Base-by-base conservation (phyloP, 805 yeast species). In the Candida orba region DNA sequence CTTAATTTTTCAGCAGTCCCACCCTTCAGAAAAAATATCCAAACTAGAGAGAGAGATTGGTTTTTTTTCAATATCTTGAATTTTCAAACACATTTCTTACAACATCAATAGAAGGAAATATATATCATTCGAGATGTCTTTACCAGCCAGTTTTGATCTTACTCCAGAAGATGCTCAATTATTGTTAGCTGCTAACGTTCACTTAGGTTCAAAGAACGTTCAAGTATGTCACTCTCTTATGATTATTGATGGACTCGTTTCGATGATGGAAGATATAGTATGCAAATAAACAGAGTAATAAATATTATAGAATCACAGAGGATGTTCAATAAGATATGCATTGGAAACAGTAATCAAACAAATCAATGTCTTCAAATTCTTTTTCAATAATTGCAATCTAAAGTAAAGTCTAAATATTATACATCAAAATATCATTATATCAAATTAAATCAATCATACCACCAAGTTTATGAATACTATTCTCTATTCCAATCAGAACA, bases 141-240 rank as follows among this genome's bases (percentile, higher is more conserved):
- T 81, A 73, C 90, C 91, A 72, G 87, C 85, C 75, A 77, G 87
- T 67, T 81, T 84, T 75, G 87, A 82, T 73, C 83, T 86, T 75
- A 88, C 96, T 73, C 88, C 89, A 74, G 96, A 88, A 78, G 97
- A 90, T 77, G 95, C 95, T 78, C 93, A 93, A 81, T 86, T 91
- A 72, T 81, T 93, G 76, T 84, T 93, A 78, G 98, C 99, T 73
- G 99, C 99, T 73, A 91, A 91, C 88, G 87, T 83, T 67, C 99
- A 93, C 81, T 84, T 93, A 73, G 99, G 99, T 75, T 83, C 98
- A 72, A 93, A 93, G 88, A 93, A 93, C 88, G 95, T 91, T 73
- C 97, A 90, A 80, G 95, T 85, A 82, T 75, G 90, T 80, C 30
- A 23, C 30, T 20, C 22, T 23, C 18, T 17, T 18, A 34, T 34